Evolutionary conservation across 164 flowering plant species (phyloP), one percentile per base, ranked within the genome.

Genomic region (Cinnamomum micranthum): DNA sequence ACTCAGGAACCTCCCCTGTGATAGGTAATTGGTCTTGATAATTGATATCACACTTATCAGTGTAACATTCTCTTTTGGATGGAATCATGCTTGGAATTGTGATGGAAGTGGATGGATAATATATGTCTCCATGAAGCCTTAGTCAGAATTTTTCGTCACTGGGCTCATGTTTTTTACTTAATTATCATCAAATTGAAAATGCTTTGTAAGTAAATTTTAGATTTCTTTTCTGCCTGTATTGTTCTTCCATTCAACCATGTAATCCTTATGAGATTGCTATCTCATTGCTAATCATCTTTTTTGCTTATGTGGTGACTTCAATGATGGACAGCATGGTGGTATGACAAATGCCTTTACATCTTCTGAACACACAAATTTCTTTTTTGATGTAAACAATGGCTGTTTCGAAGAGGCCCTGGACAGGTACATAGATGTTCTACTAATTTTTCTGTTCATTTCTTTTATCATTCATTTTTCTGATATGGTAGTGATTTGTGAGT

Each of bases 371-470:
- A 95, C 99, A 75, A 95, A 95, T 83, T 95, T 82, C 79, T 79
- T 79, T 79, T 95, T 93, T 84, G 98, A 95, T 77, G 90, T 95
- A n/a, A 95, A 92, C 71, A 50, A 85, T 25, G 96, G 90, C 76
- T 75, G 81, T 74, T 92, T 91, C 83, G 95, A 91, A 72, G 97
- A 95, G 83, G 98, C 98, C 66, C 75, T 95, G 84, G 98, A 95
- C 80, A 91, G 99, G 99, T 95, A 75, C 59, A 59, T 13, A 17
- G 69, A 65, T 75, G 41, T 65, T 65, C 73, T 47, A 74, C 70
- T 22, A 59, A 71, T 52, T 72, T 41, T 66, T 1, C 24, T 59
- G 25, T 59, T 59, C 17, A 9, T 41, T 41, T 31, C 28, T 35
- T 11, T 71, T 27, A 6, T 62, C 69, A 67, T 67, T 0, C 28